phyloP scores from a whole-genome alignment of 2,329 filamentous ascomycete species.

The Ceratocystis cubensis region DNA sequence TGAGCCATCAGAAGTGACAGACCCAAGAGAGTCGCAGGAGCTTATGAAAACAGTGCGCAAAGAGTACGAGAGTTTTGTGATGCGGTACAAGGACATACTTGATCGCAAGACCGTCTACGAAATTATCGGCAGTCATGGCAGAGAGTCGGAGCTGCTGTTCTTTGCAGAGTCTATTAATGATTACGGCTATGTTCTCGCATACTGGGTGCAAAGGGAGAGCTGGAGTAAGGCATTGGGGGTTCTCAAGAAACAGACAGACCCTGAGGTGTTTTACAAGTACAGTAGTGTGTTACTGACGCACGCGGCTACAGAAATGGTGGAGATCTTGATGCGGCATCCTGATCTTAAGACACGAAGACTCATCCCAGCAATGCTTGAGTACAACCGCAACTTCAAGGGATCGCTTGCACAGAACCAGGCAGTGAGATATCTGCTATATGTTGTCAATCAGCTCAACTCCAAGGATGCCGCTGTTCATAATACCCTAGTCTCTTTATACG shows the following conservation, averaged over 20 bases:
- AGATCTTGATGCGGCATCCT: conserved; percentile 84
- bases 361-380: conserved; percentile 86
- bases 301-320: conserved; percentile 72
- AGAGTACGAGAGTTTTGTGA: conserved; percentile 82
- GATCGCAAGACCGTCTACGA: conserved; percentile 91
- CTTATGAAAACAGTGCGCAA: conserved; percentile 57
- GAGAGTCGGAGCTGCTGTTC: conserved; percentile 82
- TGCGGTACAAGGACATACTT: conserved; percentile 71
- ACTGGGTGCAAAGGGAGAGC: conserved; percentile 92
- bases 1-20: conserved; percentile 52
- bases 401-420: conserved; percentile 73
- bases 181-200: conserved; percentile 86
- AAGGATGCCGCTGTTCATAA: conserved; percentile 85
- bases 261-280: conserved; percentile 91
- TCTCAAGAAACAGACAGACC: conserved; percentile 82
- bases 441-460: conserved; percentile 74
- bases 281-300: conserved; percentile 94
- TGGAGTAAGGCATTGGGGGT: conserved; percentile 81
- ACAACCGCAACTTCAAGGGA: conserved; percentile 65
- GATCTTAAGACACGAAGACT: conserved; percentile 76
- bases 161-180: conserved; percentile 84
- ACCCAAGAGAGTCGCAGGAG: conserved; percentile 56
- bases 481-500: conserved; percentile 90
- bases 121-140: conserved; percentile 86
- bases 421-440: conserved; percentile 82